Base-by-base conservation (phyloP, 2,329 filamentous ascomycete genomes). In the Arthroderma sp. region DNA sequence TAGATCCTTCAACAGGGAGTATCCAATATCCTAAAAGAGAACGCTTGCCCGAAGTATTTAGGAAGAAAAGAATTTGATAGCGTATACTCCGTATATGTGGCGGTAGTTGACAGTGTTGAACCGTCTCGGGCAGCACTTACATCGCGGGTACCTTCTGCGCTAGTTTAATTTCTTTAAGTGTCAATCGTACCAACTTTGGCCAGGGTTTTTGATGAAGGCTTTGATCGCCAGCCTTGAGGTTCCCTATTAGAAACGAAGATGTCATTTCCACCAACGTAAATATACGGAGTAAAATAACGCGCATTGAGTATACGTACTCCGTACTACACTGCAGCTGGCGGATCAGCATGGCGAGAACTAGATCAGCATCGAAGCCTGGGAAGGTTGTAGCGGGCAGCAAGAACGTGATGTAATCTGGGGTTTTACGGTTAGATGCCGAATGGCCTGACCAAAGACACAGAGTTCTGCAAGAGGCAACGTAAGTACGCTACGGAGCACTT, bases 271-370 rank as follows among this genome's bases (percentile, higher is more conserved):
- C n/a, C 25, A 25, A 19, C 25, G 47, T 9, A 51, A 51, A n/a
- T n/a, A n/a, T n/a, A n/a, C n/a, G n/a, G 23, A n/a, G n/a, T 51
- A 51, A 49, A 51, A 51, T 51, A 51, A 33, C 41, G 41, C 41
- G 23, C 23, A 21, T 47, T 19, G 19, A 43, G 21, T 47, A 13
- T 47, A 47, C 41, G 41, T 47, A 47, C 23, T 15, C 41, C 23
- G 41, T 47, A 23, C 41, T 23, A 47, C 41, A 25, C 15, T 13
- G 23, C n/a, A 31, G 4, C 35, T 2, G 25, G 47, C 25, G 47
- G 47, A 31, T 51, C 47, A 33, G 15, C 47, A 33, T 25, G 41
- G 41, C 21, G 47, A 51, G 23, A 51, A 31, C 28, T 51, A 51
- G 25, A 33, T 51, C 28, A 31, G 17, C 15, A 8, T 33, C 25